Conservation (phyloP, 805 yeast species). For the Nakazawaea ernobii region DNA sequence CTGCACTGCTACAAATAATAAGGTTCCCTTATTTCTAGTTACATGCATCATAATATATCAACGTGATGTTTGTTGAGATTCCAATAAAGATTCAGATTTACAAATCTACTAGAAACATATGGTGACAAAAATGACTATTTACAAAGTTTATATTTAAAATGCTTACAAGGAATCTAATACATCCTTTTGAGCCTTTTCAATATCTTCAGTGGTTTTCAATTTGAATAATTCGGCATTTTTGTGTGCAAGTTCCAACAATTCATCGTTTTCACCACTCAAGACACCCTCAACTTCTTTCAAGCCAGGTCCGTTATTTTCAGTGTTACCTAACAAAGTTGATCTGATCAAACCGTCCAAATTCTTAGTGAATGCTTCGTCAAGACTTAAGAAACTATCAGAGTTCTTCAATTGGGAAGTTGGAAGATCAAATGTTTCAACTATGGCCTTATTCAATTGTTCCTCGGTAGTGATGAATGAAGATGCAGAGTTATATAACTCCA, state of each 20-base stretch:
- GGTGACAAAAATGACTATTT: too few relatives aligned
- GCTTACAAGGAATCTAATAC: neutral
- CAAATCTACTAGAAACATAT: too few relatives aligned
- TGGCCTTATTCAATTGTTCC: conserved; percentile 51
- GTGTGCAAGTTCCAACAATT: conserved; percentile 5
- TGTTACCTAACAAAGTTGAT: conserved; percentile 8
- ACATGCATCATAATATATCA: too few relatives aligned
- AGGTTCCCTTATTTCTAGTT: too few relatives aligned
- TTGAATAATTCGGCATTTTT: neutral
- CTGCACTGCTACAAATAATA: too few relatives aligned
- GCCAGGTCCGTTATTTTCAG: conserved; percentile 6
- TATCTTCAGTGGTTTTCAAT: neutral
- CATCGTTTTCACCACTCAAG: conserved; percentile 8
- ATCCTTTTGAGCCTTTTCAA: conserved; percentile 1
- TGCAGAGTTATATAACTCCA: conserved; percentile 70
- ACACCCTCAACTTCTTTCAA: conserved; percentile 5
- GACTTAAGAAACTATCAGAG: conserved; percentile 1
- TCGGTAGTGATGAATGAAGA: conserved; percentile 69
- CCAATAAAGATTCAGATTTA: too few relatives aligned
- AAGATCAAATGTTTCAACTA: conserved; percentile 44
- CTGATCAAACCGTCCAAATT: conserved; percentile 4
- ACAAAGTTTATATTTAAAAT: too few relatives aligned
- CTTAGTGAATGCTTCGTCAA: conserved; percentile 6
- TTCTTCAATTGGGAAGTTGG: conserved; percentile 4
- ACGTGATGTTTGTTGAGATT: too few relatives aligned